Conservation (phyloP, 768 basidiomycete genomes). For the Naganishia randhawae region DNA sequence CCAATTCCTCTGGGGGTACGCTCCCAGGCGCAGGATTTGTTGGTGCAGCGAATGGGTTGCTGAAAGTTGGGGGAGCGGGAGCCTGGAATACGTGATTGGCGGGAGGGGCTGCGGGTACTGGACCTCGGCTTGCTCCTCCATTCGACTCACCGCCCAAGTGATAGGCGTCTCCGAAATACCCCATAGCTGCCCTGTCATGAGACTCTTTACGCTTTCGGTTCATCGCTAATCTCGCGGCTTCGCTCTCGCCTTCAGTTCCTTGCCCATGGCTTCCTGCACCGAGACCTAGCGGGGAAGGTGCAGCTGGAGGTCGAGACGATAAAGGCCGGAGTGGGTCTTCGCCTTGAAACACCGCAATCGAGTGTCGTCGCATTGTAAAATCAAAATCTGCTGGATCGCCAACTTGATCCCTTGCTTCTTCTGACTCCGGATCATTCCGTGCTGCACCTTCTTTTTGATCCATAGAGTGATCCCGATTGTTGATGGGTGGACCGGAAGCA, state of each 20-base stretch:
- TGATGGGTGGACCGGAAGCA: background rate
- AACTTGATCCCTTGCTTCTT: slow-evolving; percentile 26
- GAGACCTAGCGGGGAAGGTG: slow-evolving; percentile 19
- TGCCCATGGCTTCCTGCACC: background rate
- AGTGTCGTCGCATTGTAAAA: slow-evolving; percentile 68
- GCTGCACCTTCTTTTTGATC: background rate
- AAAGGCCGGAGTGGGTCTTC: slow-evolving; percentile 1
- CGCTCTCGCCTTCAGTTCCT: slow-evolving; percentile 3
- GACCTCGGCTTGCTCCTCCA: background rate
- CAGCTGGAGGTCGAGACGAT: slow-evolving; percentile 12
- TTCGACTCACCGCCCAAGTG: background rate
- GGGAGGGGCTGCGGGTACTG: background rate
- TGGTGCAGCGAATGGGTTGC: slow-evolving; percentile 10
- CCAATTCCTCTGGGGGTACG: slow-evolving; percentile 13
- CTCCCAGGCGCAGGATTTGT: slow-evolving; percentile 1
- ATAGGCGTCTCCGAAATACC: slow-evolving; percentile 17
- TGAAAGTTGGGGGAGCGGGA: slow-evolving; percentile 17
- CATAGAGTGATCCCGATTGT: background rate
- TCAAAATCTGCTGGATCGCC: slow-evolving; percentile 59
- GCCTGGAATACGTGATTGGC: slow-evolving; percentile 13
- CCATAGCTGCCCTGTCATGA: slow-evolving; percentile 25
- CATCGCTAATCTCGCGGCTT: slow-evolving; percentile 1
- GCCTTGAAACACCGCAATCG: slow-evolving; percentile 55
- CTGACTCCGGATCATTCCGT: slow-evolving; percentile 15
- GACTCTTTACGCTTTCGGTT: slow-evolving; percentile 24